Evolutionary conservation across 169 alveolate species (phyloP).

Genomic region (Besnoitia besnoiti): DNA sequence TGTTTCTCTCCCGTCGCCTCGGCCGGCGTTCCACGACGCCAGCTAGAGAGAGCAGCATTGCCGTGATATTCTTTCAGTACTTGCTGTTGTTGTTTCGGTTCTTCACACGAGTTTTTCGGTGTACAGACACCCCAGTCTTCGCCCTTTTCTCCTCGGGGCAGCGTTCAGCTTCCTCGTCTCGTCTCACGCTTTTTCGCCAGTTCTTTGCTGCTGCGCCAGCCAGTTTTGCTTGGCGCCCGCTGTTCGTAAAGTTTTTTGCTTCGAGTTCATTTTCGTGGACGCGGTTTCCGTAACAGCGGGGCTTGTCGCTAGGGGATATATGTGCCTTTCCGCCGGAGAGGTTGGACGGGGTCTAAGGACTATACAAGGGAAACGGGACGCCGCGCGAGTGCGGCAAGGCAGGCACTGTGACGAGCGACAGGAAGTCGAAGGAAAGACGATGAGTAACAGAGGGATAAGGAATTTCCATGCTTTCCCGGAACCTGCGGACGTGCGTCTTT

Average conservation of each 20-base stretch:
- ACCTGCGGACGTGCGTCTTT: too few species aligned
- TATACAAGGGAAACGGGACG: too few species aligned
- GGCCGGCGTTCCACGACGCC: neutral
- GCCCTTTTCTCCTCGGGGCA: neutral
- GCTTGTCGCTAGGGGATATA: too few species aligned
- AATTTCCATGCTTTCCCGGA: too few species aligned
- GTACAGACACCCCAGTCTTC: neutral
- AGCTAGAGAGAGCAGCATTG: neutral
- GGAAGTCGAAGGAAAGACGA: too few species aligned
- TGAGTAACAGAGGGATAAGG: too few species aligned
- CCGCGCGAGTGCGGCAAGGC: too few species aligned
- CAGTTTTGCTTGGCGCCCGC: neutral
- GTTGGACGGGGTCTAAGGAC: too few species aligned
- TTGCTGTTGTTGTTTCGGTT: neutral
- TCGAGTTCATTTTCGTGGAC: too few species aligned
- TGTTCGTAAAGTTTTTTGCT: neutral
- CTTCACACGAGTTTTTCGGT: neutral
- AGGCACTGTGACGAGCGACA: too few species aligned
- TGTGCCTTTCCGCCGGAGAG: too few species aligned
- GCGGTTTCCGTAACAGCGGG: too few species aligned
- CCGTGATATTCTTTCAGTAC: neutral
- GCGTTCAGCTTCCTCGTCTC: neutral
- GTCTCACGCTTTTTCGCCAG: neutral
- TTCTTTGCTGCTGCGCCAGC: neutral
- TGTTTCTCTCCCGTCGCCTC: neutral